phyloP scores from a whole-genome alignment of 208 protist species.

The Crithidia thermophila region DNA sequence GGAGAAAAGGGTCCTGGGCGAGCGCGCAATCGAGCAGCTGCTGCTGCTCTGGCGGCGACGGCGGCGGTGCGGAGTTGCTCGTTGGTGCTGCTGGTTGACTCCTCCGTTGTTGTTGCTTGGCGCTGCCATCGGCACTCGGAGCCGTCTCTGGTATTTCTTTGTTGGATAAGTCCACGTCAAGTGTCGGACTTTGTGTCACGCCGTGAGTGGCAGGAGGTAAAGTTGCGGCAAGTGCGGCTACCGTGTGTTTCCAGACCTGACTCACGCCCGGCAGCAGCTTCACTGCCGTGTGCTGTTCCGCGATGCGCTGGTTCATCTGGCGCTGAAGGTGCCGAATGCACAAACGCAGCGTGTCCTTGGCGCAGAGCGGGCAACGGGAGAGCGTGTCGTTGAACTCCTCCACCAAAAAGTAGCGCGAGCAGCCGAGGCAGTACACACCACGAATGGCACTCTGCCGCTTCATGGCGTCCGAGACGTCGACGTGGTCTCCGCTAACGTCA shows the following conservation, averaged over 20 bases:
- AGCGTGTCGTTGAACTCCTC: constrained; percentile 60
- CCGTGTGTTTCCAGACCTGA: constrained; percentile 19
- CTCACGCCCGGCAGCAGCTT: constrained; percentile 18
- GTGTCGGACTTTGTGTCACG: too few species aligned
- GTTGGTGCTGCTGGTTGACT: neutral
- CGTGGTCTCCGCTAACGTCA: constrained; percentile 12
- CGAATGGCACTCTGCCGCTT: constrained; percentile 38
- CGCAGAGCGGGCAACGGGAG: constrained; percentile 62
- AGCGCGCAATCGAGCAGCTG: constrained; percentile 44
- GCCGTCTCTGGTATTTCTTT: too few species aligned
- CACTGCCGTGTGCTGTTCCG: constrained; percentile 22
- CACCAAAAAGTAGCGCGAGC: constrained; percentile 65
- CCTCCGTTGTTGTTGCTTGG: too few species aligned
- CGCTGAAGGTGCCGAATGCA: constrained; percentile 29
- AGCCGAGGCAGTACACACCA: constrained; percentile 65
- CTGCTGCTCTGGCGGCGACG: neutral
- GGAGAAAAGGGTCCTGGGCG: constrained; percentile 79
- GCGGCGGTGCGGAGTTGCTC: neutral
- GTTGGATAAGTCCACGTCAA: too few species aligned
- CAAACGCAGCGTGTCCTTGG: constrained; percentile 47
- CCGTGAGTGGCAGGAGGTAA: too few species aligned
- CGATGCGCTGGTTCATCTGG: constrained; percentile 6
- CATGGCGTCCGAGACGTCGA: constrained; percentile 47
- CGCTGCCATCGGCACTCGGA: too few species aligned
- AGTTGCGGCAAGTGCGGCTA: too few species aligned